Base-by-base conservation (phyloP, 2,329 filamentous ascomycete species). In the Gnomoniopsis sp. region DNA sequence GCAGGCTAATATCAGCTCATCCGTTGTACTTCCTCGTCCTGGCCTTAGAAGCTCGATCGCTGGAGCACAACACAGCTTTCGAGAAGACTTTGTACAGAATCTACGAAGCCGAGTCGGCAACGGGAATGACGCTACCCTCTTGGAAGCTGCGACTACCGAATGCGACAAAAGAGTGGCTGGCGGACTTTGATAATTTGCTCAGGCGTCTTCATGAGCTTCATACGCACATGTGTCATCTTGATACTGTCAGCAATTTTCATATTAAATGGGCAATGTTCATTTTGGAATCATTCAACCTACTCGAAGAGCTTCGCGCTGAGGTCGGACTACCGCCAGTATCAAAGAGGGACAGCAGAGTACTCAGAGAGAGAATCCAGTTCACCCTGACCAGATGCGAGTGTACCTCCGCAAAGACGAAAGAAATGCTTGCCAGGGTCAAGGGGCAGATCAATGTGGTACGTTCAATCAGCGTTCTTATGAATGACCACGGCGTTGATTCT, bases 381-480 rank as follows among this genome's bases (percentile, higher is more conserved):
- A 49, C 56, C 2, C 51, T 47, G 10, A 43, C 46, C 8, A 36
- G 56, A 8, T 54, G 50, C 22, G 51, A 58, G 6, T 49, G 49
- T 8, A 58, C 43, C 15, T 33, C 36, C 1, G 53, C 44, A 2
- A 59, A 59, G 41, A 56, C 53, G 6, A 49, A 22, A n/a, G 57
- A 56, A 10, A 56, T 49, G 57, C 26, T 56, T 7, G 57, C 46
- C 33, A 59, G 48, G 22, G 48, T 49, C 4, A 38, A 47, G 30
- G 53, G 53, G 1, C 57, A 59, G 10, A 56, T 52, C 6, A 49
- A 59, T 3, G 53, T 59, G 38, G 57, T 59, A 15, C 56, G 53
- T 26, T 2, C 10, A 1, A 17, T 14, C 15, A n/a, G 3, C 30
- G 3, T 36, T 10, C 4, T 17, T 12, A 10, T n/a, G 11, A 50